These are phyloP conservation scores for Coffea humblotiana DNA, from an alignment of 305 asterid genomes.

Conservation along the genomic window DNA sequence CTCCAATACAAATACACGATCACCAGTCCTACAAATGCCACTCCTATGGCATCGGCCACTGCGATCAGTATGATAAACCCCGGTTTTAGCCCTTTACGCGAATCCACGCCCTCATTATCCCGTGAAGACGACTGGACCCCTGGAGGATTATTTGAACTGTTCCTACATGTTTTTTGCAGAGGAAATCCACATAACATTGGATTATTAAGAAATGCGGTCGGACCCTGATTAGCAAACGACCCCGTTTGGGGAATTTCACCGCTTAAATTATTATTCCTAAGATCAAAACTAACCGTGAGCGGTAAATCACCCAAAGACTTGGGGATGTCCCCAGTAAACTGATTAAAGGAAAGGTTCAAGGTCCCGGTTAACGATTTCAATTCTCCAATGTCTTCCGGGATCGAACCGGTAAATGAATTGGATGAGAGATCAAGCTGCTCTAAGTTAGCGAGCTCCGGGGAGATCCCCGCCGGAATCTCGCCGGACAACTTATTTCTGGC, in stretches of 20 bases:
- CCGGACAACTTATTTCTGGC: constrained; percentile 68
- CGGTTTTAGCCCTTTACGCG: constrained; percentile 65
- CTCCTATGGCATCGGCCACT: constrained; percentile 74
- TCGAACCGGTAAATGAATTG: constrained; percentile 59
- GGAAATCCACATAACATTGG: constrained; percentile 90
- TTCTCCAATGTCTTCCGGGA: constrained; percentile 81
- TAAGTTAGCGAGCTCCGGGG: constrained; percentile 80
- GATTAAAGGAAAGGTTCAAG: constrained; percentile 71
- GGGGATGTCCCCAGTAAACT: constrained; percentile 67
- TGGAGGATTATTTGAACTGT: constrained; percentile 37
- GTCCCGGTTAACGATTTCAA: constrained; percentile 79
- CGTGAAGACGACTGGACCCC: constrained; percentile 33
- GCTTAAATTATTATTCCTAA: constrained; percentile 62
- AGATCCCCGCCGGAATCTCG: constrained; percentile 63
- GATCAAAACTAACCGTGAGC: constrained; percentile 84
- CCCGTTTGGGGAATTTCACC: constrained; percentile 96
- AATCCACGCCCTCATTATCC: constrained; percentile 26
- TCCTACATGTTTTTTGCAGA: constrained; percentile 67
- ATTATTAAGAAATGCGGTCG: constrained; percentile 81
- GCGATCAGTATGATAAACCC: constrained; percentile 74
- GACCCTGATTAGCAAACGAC: constrained; percentile 85
- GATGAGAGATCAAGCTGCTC: constrained; percentile 80
- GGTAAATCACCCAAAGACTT: constrained; percentile 75
- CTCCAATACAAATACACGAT: constrained; percentile 77
- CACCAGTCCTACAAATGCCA: constrained; percentile 68